These are phyloP conservation scores for Talaromyces wortmannii DNA, from an alignment of 495 filamentous ascomycete species.

Conservation along the genomic window DNA sequence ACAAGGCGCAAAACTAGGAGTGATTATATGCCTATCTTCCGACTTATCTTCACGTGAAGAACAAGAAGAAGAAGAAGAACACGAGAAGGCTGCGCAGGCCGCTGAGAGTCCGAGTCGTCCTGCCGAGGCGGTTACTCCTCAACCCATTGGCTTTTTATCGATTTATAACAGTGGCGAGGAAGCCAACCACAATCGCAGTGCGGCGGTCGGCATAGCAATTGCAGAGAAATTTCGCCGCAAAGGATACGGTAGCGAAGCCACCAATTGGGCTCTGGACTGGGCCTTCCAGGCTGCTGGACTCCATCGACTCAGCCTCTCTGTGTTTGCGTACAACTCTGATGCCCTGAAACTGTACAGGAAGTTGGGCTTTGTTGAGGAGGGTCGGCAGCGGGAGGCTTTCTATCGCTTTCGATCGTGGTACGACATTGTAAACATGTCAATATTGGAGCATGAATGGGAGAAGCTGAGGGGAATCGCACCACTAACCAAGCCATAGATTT, in stretches of 20 bases:
- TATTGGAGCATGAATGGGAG: constrained; percentile 43
- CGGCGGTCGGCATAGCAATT: constrained; percentile 34
- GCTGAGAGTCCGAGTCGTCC: not conserved
- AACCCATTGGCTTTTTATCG: not conserved
- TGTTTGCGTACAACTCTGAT: constrained; percentile 34
- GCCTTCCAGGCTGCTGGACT: constrained; percentile 36
- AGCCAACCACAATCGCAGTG: constrained; percentile 31
- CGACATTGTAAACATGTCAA: constrained; percentile 30
- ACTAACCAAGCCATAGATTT: no score
- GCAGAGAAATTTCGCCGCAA: constrained; percentile 25
- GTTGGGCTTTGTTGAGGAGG: constrained; percentile 44
- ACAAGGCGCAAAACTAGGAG: not conserved
- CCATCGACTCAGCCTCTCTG: constrained; percentile 26
- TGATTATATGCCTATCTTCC: not conserved
- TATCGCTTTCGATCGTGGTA: constrained; percentile 36
- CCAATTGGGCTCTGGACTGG: constrained; percentile 43
- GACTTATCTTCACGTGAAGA: not conserved
- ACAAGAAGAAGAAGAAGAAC: not conserved
- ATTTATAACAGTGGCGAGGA: not conserved
- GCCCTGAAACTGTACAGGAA: constrained; percentile 36
- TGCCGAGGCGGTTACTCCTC: not conserved
- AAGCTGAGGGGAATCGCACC: not conserved
- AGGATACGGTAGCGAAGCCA: constrained; percentile 49
- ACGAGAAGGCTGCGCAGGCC: not conserved
- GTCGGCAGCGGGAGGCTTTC: constrained; percentile 33